These are phyloP conservation scores for Aspergillus pseudonomiae DNA, from an alignment of 2,329 filamentous ascomycete species.

Conservation along the genomic window DNA sequence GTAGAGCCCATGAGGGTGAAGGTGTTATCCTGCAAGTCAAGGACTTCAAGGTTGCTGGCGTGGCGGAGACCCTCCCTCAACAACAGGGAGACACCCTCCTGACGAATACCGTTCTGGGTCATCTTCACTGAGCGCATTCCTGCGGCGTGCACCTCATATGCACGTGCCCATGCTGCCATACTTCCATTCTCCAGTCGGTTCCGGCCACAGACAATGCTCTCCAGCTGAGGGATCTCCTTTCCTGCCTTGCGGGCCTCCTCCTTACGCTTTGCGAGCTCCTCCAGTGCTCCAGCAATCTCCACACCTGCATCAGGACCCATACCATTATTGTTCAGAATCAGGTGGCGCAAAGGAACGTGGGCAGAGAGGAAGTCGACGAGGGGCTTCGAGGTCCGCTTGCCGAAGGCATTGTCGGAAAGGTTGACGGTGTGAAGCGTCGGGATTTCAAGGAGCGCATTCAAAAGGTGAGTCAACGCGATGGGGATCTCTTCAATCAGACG, in stretches of 20 bases:
- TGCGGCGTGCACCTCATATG: conserved; percentile 76
- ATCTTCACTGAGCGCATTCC: conserved; percentile 88
- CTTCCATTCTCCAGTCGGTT: conserved; percentile 95
- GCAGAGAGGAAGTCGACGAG: conserved; percentile 87
- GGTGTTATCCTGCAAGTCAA: conserved; percentile 97
- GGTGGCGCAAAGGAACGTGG: conserved; percentile 87
- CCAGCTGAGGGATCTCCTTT: conserved; percentile 76
- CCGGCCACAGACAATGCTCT: conserved; percentile 96
- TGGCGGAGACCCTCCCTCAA: conserved; percentile 77
- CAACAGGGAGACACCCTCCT: conserved; percentile 84
- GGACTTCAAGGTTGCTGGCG: conserved; percentile 67
- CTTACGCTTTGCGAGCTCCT: conserved; percentile 81
- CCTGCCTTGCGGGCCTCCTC: conserved; percentile 64
- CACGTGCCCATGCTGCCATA: conserved; percentile 92
- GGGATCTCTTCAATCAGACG: conserved; percentile 93
- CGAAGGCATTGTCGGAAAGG: conserved; percentile 97
- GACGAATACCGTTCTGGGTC: conserved; percentile 96
- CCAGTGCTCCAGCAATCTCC: conserved; percentile 84
- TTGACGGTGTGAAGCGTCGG: conserved; percentile 88
- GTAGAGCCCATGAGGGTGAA: conserved; percentile 81
- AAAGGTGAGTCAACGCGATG: conserved; percentile 79
- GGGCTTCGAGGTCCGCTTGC: conserved; percentile 89
- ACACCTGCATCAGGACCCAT: conserved; percentile 89
- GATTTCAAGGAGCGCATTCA: conserved; percentile 83
- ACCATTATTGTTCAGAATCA: conserved; percentile 98